Conservation (phyloP, 177 flowering plant genomes). For the Vitis hybrid region DNA sequence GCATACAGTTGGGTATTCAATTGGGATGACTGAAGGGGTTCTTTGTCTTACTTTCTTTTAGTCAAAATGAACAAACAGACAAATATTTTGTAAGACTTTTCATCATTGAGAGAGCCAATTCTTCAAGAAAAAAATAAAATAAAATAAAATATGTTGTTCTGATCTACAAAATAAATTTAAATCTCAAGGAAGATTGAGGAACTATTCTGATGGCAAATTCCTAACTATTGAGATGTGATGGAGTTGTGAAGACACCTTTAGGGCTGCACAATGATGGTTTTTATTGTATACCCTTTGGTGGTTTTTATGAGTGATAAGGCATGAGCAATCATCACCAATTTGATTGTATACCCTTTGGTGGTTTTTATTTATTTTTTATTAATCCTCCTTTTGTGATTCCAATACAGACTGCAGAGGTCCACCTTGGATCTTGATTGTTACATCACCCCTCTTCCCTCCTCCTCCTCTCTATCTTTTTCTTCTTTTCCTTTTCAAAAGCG, state of each 20-base stretch:
- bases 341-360: conserved; percentile 15
- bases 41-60: no score
- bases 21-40: no score
- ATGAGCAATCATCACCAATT: conserved; percentile 29
- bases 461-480: background rate
- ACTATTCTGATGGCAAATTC: no score
- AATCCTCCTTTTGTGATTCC: conserved; percentile 13
- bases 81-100: no score
- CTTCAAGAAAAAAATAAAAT: no score
- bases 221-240: background rate
- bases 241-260: conserved; percentile 6
- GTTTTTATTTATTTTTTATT: conserved; percentile 1
- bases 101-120: no score
- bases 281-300: no score
- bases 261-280: conserved; percentile 9
- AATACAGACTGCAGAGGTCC: conserved; percentile 11
- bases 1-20: no score
- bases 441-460: background rate
- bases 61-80: no score
- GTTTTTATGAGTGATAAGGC: background rate
- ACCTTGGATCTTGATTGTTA: conserved; percentile 6
- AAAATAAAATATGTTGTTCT: no score
- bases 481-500: background rate
- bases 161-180: no score
- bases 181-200: no score